Conservation (phyloP, 768 basidiomycete genomes). For the Trametes villosa region DNA sequence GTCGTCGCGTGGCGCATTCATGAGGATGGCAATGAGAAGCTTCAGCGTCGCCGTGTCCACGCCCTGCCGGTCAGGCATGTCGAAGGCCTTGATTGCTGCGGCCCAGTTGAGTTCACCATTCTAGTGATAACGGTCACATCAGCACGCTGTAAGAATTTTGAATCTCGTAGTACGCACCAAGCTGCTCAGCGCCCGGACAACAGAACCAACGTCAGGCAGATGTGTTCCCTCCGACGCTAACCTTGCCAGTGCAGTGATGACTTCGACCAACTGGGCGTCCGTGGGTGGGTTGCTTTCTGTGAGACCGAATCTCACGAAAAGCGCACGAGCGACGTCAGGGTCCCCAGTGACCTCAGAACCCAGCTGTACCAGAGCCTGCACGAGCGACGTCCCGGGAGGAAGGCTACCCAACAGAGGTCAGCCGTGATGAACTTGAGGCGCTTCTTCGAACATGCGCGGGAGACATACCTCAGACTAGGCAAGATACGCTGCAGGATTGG, state of each 20-base stretch:
- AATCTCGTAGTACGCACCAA: slow-evolving; percentile 62
- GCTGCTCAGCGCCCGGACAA: slow-evolving; percentile 73
- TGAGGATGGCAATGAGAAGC: slow-evolving; percentile 84
- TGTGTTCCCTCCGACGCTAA: slow-evolving; percentile 73
- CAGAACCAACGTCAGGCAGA: slow-evolving; percentile 73
- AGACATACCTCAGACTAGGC: slow-evolving; percentile 68
- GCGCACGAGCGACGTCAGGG: slow-evolving; percentile 65
- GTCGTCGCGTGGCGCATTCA: slow-evolving; percentile 76
- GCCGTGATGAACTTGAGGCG: not conserved
- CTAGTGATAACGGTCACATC: slow-evolving; percentile 41
- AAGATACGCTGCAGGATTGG: slow-evolving; percentile 78
- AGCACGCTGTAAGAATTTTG: not conserved
- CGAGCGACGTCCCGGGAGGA: slow-evolving; percentile 65
- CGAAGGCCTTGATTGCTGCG: slow-evolving; percentile 82
- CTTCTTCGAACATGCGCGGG: not conserved
- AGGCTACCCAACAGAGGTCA: slow-evolving; percentile 50
- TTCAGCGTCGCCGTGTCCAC: slow-evolving; percentile 91
- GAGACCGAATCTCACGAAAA: slow-evolving; percentile 77
- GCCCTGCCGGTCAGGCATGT: slow-evolving; percentile 79
- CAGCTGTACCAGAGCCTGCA: slow-evolving; percentile 76
- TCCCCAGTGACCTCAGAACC: slow-evolving; percentile 82
- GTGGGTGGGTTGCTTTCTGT: slow-evolving; percentile 72
- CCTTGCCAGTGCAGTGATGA: slow-evolving; percentile 67
- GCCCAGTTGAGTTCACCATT: slow-evolving; percentile 77
- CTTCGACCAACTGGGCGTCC: slow-evolving; percentile 72